phyloP scores from a whole-genome alignment of 1,284 basidiomycete species.

The Moesziomyces globuligerus region DNA sequence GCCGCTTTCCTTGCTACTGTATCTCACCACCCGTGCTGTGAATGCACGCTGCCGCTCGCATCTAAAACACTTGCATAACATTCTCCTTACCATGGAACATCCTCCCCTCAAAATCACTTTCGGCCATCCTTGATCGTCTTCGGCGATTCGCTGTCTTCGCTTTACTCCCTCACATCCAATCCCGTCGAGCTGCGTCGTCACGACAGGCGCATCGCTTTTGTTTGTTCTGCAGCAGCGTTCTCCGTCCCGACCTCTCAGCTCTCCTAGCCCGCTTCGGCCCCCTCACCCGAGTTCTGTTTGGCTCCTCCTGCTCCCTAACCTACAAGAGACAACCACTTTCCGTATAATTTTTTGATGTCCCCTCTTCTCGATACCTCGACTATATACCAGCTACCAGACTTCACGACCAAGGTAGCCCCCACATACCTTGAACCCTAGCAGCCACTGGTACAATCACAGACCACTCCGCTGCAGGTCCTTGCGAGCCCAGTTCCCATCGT shows the following conservation, averaged over 20 bases:
- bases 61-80: constrained; percentile 31
- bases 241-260: not conserved
- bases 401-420: not conserved
- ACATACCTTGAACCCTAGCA: not conserved
- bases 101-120: constrained; percentile 5
- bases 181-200: not conserved
- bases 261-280: not conserved
- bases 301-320: not conserved
- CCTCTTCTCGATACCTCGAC: not conserved
- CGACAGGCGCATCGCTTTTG: not conserved
- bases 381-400: not conserved
- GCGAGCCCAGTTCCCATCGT: too few relatives aligned
- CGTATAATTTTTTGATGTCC: not conserved
- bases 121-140: not conserved
- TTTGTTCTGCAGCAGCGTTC: not conserved
- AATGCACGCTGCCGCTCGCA: constrained; percentile 12
- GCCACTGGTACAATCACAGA: not conserved
- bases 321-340: not conserved
- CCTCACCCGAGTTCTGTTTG: not conserved
- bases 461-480: not conserved
- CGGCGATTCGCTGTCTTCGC: not conserved
- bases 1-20: not conserved
- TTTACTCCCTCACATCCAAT: not conserved
- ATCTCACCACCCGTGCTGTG: constrained; percentile 2
- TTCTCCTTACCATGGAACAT: constrained; percentile 37